phyloP scores from a whole-genome alignment of 106 monocot species.

The Amphibolis antarctica region DNA sequence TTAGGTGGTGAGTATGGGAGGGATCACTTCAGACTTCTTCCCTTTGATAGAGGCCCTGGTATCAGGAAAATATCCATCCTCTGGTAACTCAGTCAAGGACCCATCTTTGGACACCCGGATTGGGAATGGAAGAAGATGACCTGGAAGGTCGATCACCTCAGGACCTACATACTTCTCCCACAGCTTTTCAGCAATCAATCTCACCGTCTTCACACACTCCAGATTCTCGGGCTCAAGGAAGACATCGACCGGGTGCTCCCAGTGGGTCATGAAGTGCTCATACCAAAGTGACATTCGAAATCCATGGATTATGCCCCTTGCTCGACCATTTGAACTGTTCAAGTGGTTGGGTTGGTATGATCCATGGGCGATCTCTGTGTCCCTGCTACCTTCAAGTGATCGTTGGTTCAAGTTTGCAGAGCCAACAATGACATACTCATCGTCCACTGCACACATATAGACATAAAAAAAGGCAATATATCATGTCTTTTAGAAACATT shows the following conservation, averaged over 20 bases:
- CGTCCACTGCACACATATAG: conserved; percentile 31
- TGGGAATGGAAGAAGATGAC: conserved; percentile 54
- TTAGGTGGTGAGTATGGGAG: conserved; percentile 9
- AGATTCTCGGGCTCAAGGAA: conserved; percentile 46
- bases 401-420: conserved; percentile 67
- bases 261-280: conserved; percentile 46
- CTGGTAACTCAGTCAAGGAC: conserved; percentile 27
- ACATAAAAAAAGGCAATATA: not conserved
- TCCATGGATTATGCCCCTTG: conserved; percentile 29
- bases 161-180: conserved; percentile 39
- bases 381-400: conserved; percentile 54
- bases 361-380: conserved; percentile 56
- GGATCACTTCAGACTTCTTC: conserved; percentile 26
- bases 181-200: conserved; percentile 14
- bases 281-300: conserved; percentile 66
- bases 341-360: conserved; percentile 42
- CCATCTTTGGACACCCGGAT: conserved; percentile 37
- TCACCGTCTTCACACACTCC: conserved; percentile 41
- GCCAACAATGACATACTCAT: conserved; percentile 67
- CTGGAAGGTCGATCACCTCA: conserved; percentile 36
- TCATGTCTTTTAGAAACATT: not conserved
- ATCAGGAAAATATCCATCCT: conserved; percentile 40
- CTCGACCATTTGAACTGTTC: conserved; percentile 10
- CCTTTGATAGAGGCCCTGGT: conserved; percentile 41
- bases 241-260: not conserved